These are phyloP conservation scores for Aquilaria sinensis DNA, from an alignment of 345 rosid genomes.

Conservation along the genomic window DNA sequence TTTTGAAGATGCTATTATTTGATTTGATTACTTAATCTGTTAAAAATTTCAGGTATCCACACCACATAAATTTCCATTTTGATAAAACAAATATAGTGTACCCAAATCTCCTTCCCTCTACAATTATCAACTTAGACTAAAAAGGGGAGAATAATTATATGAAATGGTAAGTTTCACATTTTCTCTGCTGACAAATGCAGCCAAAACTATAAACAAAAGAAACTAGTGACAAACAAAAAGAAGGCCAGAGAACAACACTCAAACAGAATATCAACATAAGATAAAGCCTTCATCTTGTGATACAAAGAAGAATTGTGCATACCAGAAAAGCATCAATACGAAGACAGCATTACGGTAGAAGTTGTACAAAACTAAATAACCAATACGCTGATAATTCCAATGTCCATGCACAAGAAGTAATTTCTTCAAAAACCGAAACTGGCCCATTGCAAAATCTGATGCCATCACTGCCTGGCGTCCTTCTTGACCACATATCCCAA, in stretches of 20 bases:
- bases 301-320: conserved; percentile 8
- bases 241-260: neutral
- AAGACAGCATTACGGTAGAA: conserved; percentile 87
- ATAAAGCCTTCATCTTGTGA: neutral
- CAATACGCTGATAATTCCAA: conserved; percentile 84
- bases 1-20: no score
- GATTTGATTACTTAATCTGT: no score
- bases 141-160: no score
- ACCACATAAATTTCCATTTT: no score
- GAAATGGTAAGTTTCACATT: no score
- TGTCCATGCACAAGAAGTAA: conserved; percentile 80
- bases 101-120: no score
- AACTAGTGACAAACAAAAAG: neutral
- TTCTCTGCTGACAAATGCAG: no score
- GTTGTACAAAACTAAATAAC: conserved; percentile 69
- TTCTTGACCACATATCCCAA: conserved; percentile 86
- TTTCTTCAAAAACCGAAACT: conserved; percentile 63
- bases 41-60: no score
- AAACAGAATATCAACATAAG: neutral
- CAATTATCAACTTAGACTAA: no score
- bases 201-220: neutral
- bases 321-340: conserved; percentile 73
- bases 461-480: conserved; percentile 93
- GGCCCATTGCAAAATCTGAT: conserved; percentile 87
- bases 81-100: no score